Percentiles rank a stretch among this genome's conserved stretches.
phyloP scores from a whole-genome alignment of 345 rosid genomes.

The Salix suchowensis region DNA sequence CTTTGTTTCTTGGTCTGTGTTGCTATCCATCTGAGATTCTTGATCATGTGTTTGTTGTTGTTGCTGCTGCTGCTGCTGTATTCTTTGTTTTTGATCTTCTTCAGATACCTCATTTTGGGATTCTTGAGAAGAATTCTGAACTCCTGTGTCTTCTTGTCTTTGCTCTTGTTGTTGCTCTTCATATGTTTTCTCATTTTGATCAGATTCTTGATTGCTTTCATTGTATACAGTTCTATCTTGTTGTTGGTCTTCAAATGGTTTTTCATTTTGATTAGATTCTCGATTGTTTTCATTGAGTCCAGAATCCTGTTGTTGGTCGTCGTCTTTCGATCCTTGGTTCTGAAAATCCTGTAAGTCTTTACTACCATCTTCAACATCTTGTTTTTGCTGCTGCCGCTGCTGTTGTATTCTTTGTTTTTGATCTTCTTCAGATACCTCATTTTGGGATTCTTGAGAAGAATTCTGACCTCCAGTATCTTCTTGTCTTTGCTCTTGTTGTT shows the following conservation, averaged over 20 bases:
- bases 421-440: conserved; percentile 23
- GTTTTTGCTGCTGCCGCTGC: conserved; percentile 20
- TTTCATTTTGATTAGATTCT: background rate
- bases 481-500: conserved; percentile 10
- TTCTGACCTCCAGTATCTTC: conserved; percentile 46
- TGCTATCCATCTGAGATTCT: background rate
- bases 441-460: conserved; percentile 25
- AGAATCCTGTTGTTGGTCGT: background rate
- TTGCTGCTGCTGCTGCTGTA: conserved; percentile 34
- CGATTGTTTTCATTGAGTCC: background rate
- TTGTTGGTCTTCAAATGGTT: background rate
- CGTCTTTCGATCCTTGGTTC: background rate
- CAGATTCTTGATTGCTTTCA: conserved; percentile 11
- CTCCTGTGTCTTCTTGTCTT: conserved; percentile 47
- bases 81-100: conserved; percentile 21
- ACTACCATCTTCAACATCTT: background rate
- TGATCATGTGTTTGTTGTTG: background rate
- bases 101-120: conserved; percentile 17
- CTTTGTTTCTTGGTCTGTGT: conserved; percentile 11
- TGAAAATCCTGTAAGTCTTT: background rate
- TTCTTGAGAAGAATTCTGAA: conserved; percentile 27
- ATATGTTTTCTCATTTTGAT: conserved; percentile 21
- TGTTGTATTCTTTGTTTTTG: conserved; percentile 24
- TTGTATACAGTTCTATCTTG: background rate
- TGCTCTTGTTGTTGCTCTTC: conserved; percentile 42